Evolutionary conservation across 768 basidiomycete genomes (phyloP).

Genomic region (Lactarius sanguifluus): DNA sequence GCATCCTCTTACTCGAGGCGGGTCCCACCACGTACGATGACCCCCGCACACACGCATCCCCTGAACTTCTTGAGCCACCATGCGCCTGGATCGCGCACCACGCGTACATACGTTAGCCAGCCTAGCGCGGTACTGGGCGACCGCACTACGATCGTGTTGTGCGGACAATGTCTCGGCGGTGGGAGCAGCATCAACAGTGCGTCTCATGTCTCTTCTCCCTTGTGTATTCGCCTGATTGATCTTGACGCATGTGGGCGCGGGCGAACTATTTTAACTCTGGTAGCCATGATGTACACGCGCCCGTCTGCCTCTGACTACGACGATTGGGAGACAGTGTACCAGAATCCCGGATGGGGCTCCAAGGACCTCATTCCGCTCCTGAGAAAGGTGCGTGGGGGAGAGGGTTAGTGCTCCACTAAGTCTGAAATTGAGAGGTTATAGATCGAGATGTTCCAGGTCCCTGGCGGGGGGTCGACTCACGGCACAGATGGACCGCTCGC

Average conservation of each 20-base stretch:
- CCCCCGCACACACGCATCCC: slow-evolving; percentile 51
- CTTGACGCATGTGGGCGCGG: background rate
- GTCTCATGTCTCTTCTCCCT: slow-evolving; percentile 5
- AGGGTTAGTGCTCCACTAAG: background rate
- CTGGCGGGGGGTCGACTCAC: slow-evolving; percentile 38
- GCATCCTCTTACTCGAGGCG: slow-evolving; percentile 59
- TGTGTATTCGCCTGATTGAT: background rate
- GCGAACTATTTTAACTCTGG: background rate
- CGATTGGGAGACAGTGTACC: slow-evolving; percentile 33
- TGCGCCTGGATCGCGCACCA: slow-evolving; percentile 39
- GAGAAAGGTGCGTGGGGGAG: slow-evolving; percentile 45
- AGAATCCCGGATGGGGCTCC: slow-evolving; percentile 62
- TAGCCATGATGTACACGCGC: slow-evolving; percentile 53
- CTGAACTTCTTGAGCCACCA: slow-evolving; percentile 50
- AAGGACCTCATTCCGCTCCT: slow-evolving; percentile 55
- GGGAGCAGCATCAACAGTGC: slow-evolving; percentile 61
- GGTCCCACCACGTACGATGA: slow-evolving; percentile 52
- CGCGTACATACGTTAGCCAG: slow-evolving; percentile 43
- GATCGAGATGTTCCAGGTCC: slow-evolving; percentile 42
- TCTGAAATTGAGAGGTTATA: slow-evolving; percentile 18
- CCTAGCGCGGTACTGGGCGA: slow-evolving; percentile 46
- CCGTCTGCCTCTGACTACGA: slow-evolving; percentile 63
- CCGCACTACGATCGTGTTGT: slow-evolving; percentile 44
- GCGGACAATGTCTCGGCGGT: slow-evolving; percentile 56
- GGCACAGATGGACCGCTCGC: slow-evolving; percentile 49